These are phyloP conservation scores for Umbilicaria muhlenbergii DNA, from an alignment of 495 filamentous ascomycete species.

Conservation along the genomic window DNA sequence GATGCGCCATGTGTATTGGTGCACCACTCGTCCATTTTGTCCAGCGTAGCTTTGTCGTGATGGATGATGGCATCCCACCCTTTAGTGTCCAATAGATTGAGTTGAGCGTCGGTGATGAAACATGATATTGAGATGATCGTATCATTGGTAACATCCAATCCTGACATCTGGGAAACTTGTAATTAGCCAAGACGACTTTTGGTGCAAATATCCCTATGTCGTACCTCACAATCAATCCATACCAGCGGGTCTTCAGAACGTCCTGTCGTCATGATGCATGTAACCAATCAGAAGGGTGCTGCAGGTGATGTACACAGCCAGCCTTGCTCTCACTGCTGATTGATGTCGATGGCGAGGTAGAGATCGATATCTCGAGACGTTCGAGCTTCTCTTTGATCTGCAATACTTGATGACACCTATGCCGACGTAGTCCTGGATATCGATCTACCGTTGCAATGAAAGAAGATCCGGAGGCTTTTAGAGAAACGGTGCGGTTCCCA, in stretches of 20 bases:
- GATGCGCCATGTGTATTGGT: constrained; percentile 45
- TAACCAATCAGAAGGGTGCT: too few relatives aligned
- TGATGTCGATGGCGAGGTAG: too few relatives aligned
- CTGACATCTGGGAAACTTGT: constrained; percentile 62
- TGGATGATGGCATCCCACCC: constrained; percentile 76
- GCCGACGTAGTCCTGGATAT: too few relatives aligned
- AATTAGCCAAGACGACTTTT: background rate
- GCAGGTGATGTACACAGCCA: too few relatives aligned
- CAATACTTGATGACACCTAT: too few relatives aligned
- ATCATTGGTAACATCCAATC: constrained; percentile 62
- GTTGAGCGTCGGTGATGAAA: constrained; percentile 68
- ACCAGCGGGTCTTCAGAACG: constrained; percentile 49
- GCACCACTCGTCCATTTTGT: constrained; percentile 64
- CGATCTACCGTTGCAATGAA: too few relatives aligned
- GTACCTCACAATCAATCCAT: constrained; percentile 84
- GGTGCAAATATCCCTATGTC: background rate
- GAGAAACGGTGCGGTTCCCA: too few relatives aligned
- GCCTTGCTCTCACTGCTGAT: too few relatives aligned
- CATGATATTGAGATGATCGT: constrained; percentile 87
- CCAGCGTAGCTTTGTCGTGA: constrained; percentile 52
- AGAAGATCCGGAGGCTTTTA: too few relatives aligned
- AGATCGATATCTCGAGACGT: too few relatives aligned
- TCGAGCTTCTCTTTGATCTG: too few relatives aligned
- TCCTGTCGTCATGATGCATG: constrained; percentile 23
- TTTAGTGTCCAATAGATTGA: constrained; percentile 56